phyloP scores from a whole-genome alignment of 106 monocot species.

The Apostasia ramifera region DNA sequence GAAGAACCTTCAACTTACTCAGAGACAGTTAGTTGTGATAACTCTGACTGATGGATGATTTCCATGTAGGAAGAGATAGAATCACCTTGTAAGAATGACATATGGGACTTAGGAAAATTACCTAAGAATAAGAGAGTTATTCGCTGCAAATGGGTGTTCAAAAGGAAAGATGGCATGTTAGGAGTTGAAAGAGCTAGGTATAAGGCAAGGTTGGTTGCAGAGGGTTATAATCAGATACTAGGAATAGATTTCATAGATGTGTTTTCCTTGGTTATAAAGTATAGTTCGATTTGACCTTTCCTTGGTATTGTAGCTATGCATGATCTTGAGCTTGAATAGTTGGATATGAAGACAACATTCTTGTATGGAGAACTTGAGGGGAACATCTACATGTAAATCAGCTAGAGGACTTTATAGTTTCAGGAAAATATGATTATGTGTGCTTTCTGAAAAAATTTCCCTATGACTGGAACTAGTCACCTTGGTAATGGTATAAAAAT shows the following conservation, averaged over 20 bases:
- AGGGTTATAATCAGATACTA: neutral
- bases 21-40: neutral
- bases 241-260: too few relatives aligned
- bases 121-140: neutral
- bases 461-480: neutral
- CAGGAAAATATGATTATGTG: neutral
- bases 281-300: conserved; percentile 1
- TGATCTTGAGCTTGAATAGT: neutral
- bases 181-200: neutral
- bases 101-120: neutral
- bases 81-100: neutral
- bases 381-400: neutral
- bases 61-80: neutral
- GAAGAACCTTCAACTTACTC: neutral
- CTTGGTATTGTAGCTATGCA: neutral
- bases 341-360: neutral
- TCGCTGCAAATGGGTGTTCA: neutral
- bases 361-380: neutral
- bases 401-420: neutral
- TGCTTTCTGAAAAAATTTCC: neutral
- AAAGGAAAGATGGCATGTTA: neutral
- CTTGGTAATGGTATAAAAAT: neutral
- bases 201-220: neutral
- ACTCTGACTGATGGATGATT: neutral
- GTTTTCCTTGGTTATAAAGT: neutral